Base-by-base conservation (phyloP, 352 stramenopile genomes). In the Phytophthora ohioensis region DNA sequence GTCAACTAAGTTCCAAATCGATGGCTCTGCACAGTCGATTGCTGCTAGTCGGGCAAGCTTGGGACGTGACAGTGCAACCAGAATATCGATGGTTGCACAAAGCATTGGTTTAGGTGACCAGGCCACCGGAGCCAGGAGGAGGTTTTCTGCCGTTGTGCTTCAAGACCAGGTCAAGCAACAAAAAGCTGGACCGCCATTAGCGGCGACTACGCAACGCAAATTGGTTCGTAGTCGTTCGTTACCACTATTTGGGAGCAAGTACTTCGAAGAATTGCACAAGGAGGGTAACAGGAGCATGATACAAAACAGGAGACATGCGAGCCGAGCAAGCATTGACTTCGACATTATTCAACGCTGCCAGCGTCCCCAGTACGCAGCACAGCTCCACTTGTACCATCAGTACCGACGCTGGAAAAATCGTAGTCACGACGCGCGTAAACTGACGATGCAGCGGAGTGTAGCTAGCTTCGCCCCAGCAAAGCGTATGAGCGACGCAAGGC, bases 341-440 rank as follows among this genome's bases (percentile, higher is more conserved):
- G 81, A 87, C 31, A 71, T 93, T 4, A 65, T 93, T n/a, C 81
- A 92, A 54, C 73, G 79, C 3, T 89, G 76, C 31, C 80, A 87
- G 36, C 78, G 81, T 0, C 81, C 81, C 0, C 84, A 90, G 31
- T 84, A 90, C 12, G 78, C 80, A 2, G 66, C 76, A 1, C 64
- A 91, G 2, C 87, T 88, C n/a, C 61, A 59, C 0, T 35, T 88
- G 17, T 93, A 90, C 38, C 68, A 75, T 4, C 51, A 48, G 27
- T 90, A 82, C 42, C 71, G 65, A 0, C 47, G 56, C 27, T 91
- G 79, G 81, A 79, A 67, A 55, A 61, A 61, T 49, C 43, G 13
- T 2, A 35, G 35, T 9, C 41, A 62, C 5, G 57, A 41, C 2
- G 45, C 27, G 4, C 31, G 21, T 39, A 60, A 39, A 39, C 5